phyloP scores from a whole-genome alignment of 2,329 filamentous ascomycete genomes.

The Fusarium euwallaceae region DNA sequence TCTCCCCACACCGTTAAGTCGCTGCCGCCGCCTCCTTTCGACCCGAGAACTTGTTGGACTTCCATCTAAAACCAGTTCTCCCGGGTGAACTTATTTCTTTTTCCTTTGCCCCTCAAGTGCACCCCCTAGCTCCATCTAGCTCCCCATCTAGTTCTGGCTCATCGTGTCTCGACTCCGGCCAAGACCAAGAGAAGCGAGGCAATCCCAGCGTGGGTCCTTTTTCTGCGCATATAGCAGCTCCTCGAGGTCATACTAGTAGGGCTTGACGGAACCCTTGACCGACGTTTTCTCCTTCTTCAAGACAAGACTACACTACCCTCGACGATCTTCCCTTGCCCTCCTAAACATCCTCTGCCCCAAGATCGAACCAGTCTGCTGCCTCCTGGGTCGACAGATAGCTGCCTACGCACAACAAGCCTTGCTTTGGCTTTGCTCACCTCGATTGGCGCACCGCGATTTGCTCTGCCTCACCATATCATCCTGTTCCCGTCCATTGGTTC shows the following conservation, averaged over 20 bases:
- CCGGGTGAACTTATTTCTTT: conserved; percentile 44
- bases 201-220: conserved; percentile 49
- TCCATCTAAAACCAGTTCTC: conserved; percentile 38
- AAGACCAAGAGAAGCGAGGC: conserved; percentile 41
- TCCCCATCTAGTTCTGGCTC: conserved; percentile 30
- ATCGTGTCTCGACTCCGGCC: conserved; percentile 38
- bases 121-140: conserved; percentile 35
- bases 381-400: conserved; percentile 30
- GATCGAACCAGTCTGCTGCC: conserved; percentile 23
- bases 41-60: conserved; percentile 26
- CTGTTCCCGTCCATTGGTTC: conserved; percentile 52
- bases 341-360: conserved; percentile 21
- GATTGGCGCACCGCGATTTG: conserved; percentile 48
- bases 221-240: conserved; percentile 44
- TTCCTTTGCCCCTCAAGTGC: conserved; percentile 36
- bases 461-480: conserved; percentile 52
- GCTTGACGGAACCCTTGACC: conserved; percentile 37
- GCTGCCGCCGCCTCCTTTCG: conserved; percentile 41
- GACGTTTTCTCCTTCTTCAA: conserved; percentile 46
- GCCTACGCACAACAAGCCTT: conserved; percentile 40
- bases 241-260: conserved; percentile 38
- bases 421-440: conserved; percentile 46
- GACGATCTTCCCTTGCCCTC: conserved; percentile 39
- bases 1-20: conserved; percentile 41
- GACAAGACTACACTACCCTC: conserved; percentile 25